Evolutionary conservation across 2,329 filamentous ascomycete genomes (phyloP), one percentile per base, ranked within the genome.

Genomic region (Ramularia collo-cygni): DNA sequence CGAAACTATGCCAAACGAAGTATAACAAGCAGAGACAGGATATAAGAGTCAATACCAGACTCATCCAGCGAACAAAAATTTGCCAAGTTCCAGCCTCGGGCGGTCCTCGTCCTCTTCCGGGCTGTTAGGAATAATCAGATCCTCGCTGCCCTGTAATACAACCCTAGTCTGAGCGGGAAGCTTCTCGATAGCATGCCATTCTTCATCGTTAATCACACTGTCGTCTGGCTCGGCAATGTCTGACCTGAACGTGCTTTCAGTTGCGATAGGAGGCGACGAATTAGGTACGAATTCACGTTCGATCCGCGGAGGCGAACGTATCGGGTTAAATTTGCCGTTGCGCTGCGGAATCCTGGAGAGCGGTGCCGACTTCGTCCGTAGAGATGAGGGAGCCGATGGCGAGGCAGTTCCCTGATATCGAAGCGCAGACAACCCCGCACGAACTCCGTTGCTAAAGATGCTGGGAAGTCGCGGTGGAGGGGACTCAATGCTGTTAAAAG

Each of bases 81-180:
- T 54, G 35, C 58, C 56, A 18, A 69, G 55, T 46, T 63, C 60
- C 14, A 69, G 52, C 31, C 36, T 47, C 5, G 63, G 61, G 30
- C 57, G 51, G 30, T 56, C 56, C 13, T 44, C 57, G 28, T 63
- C 62, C 12, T 53, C 61, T 26, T 65, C 64, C 13, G 58, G 58
- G 48, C 68, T 71, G 30, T 69, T 63, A 0, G 66, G 67, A 0
- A 71, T 59, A 10, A 71, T 50, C 13, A 70, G 42, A 35, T 72
- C 68, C 46, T 72, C 69, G 43, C 68, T 71, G 9, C 69, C 68
- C 43, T 64, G 63, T 6, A 61, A 48, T 3, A 21, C 14, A 14
- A 40, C 19, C 12, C 17, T 19, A 4, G 17, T 16, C 19, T 8
- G 54, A 24, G 21, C 21, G 10, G 10, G 44, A 13, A 39, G 43